Conservation (phyloP, 1,139 yeast species). For the Geotrichum restrictum region DNA sequence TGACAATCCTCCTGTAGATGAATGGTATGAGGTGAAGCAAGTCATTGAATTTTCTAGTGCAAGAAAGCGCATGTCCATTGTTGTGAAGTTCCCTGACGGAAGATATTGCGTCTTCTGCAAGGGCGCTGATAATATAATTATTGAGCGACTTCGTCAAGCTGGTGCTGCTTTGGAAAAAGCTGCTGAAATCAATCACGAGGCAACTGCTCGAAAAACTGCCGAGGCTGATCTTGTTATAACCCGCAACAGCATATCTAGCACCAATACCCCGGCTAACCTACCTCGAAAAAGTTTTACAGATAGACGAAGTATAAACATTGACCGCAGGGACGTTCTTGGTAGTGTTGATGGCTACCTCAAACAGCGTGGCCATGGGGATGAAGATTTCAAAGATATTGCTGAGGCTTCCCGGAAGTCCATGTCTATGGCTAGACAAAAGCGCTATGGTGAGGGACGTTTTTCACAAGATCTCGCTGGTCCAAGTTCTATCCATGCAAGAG, state of each 20-base stretch:
- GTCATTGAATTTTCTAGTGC: slow-evolving; percentile 80
- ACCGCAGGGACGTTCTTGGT: slow-evolving; percentile 31
- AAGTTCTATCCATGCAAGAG: slow-evolving; percentile 21
- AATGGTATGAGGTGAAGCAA: slow-evolving; percentile 69
- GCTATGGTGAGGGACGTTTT: slow-evolving; percentile 54
- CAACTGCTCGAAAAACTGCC: slow-evolving; percentile 62
- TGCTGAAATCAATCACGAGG: slow-evolving; percentile 55
- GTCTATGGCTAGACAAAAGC: slow-evolving; percentile 51
- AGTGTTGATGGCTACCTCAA: slow-evolving; percentile 56
- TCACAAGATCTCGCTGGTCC: slow-evolving; percentile 18
- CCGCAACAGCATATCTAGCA: slow-evolving; percentile 40
- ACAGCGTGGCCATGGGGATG: slow-evolving; percentile 47
- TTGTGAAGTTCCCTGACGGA: slow-evolving; percentile 76
- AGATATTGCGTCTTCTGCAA: slow-evolving; percentile 77
- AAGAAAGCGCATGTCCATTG: slow-evolving; percentile 91
- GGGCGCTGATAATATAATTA: slow-evolving; percentile 92
- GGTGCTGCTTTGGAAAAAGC: slow-evolving; percentile 61
- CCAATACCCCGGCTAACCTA: slow-evolving; percentile 23
- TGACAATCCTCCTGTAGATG: slow-evolving; percentile 57
- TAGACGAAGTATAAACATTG: slow-evolving; percentile 32
- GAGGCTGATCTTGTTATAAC: slow-evolving; percentile 73
- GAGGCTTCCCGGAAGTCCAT: slow-evolving; percentile 59
- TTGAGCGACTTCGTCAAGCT: slow-evolving; percentile 61
- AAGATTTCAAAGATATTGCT: slow-evolving; percentile 59
- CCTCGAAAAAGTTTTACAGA: slow-evolving; percentile 24